Evolutionary conservation across 441 rosid species (phyloP), one percentile per base, ranked within the genome.

Genomic region (Rhodomyrtus psidioides): DNA sequence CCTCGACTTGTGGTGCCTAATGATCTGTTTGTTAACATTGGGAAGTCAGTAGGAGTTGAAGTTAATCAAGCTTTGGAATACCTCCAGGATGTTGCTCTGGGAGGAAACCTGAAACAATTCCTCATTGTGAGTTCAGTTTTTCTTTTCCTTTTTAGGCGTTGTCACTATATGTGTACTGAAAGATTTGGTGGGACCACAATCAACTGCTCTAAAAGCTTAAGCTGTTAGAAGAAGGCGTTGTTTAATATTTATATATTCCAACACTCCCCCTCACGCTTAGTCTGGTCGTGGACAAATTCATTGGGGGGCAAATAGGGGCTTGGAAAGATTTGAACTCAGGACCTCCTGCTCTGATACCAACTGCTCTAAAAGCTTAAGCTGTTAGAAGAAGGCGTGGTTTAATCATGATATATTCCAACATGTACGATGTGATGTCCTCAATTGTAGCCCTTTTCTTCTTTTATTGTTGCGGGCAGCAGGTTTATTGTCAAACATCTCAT

Each of bases 1-100:
- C 99, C 99, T 39, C 99, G 97, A 79, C 87, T 98, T 83, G 94
- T 92, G 88, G 86, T 96, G 88, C 98, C 98, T 15, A 88, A 93
- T 3, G 98, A 94, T 49, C 42, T 96, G 87, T 96, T 98, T 89
- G 93, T 92, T 39, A 94, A 92, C 59, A 86, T 92, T 7, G 98
- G 97, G 81, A 87, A 90, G 82, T 82, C 95, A 27, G 76, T 93
- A 88, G 97, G 99, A 51, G 87, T 60, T 70, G 94, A 94, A 91
- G 90, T 95, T 58, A 96, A 96, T 88, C 89, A 85, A 30, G 95
- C 91, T 85, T 90, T 98, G 89, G 84, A 84, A 86, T 93, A 87
- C 87, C 95, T 96, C 88, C 99, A 96, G 89, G 97, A 95, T 86
- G 88, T 94, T 90, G 83, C 99, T n/a, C 90, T 94, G 85, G 89